Evolutionary conservation across 176 grass and related monocot genomes (phyloP), one percentile per base, ranked within the genome.

Genomic region (Aegilops speltoides): DNA sequence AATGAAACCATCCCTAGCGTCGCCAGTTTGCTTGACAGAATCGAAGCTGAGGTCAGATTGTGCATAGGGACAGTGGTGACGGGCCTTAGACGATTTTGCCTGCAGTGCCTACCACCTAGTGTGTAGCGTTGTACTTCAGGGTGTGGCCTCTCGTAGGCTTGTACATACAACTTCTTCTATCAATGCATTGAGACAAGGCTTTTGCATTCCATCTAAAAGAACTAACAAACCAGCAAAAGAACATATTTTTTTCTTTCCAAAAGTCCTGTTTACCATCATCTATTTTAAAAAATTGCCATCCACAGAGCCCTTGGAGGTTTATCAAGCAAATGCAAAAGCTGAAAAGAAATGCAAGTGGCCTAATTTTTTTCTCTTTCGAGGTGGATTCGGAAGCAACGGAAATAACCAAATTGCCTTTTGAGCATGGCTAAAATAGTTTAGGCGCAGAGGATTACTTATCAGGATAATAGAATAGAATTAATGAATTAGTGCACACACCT

Each of bases 401-500:
- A 63, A 34, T 17, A 78, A 87, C 28, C 61, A 82, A 60, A 85
- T 68, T 31, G 37, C 65, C 28, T 50, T 64, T 75, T 50, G 2
- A 74, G 13, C 14, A 84, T 79, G 36, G 36, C 32, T 81, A 14
- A 38, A 41, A 73, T 85, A 74, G 22, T 82, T 36, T 59, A 81
- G 20, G 15, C n/a, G 4, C 41, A 25, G 25, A 24, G 61, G 40
- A 50, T 80, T 26, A 38, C 34, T 20, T 73, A 10, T 77, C 70
- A 85, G 7, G 41, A 62, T 59, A 23, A 76, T 77, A 75, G 34
- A n/a, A 75, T 76, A 74, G 46, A 71, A 75, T 37, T 32, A 16
- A 45, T 65, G 65, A 68, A 78, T 23, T 76, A 33, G 24, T 59
- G 56, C 50, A 77, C 81, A 77, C 67, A 97, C 92, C 95, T 97